Conservation (phyloP, 139 green algal genomes). For the Tetraselmis chui region DNA sequence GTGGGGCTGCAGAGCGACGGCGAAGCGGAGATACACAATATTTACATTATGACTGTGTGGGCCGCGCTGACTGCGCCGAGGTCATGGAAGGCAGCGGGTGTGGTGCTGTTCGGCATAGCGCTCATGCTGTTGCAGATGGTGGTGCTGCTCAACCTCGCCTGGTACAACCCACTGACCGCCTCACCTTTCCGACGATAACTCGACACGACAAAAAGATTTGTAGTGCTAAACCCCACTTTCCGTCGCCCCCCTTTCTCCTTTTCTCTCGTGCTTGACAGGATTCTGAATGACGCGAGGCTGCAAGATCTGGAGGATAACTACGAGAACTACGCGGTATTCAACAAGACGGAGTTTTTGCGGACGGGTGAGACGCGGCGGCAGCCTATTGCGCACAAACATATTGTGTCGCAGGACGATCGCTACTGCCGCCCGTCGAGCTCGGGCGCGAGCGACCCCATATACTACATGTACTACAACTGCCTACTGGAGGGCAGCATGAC, state of each 20-base stretch:
- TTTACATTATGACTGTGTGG: background rate
- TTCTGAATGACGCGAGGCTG: background rate
- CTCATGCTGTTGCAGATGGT: background rate
- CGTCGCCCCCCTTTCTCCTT: too few relatives aligned
- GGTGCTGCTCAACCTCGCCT: background rate
- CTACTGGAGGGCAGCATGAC: background rate
- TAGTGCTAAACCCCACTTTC: too few relatives aligned
- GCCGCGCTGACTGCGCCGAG: background rate
- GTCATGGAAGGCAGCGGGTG: background rate
- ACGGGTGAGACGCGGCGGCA: background rate
- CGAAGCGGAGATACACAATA: background rate
- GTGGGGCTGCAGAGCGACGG: background rate
- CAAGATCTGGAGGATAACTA: background rate
- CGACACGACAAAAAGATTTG: too few relatives aligned
- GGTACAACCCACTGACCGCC: background rate
- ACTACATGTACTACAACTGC: background rate
- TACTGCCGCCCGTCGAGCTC: background rate
- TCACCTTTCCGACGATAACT: too few relatives aligned
- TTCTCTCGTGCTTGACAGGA: too few relatives aligned
- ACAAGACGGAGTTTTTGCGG: background rate
- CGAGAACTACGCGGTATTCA: background rate
- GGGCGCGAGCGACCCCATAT: background rate
- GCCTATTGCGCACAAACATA: background rate
- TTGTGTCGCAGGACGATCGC: background rate
- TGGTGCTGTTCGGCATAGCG: background rate